These are phyloP conservation scores for Ascodesmis nigricans DNA, from an alignment of 495 filamentous ascomycete genomes.

Conservation along the genomic window DNA sequence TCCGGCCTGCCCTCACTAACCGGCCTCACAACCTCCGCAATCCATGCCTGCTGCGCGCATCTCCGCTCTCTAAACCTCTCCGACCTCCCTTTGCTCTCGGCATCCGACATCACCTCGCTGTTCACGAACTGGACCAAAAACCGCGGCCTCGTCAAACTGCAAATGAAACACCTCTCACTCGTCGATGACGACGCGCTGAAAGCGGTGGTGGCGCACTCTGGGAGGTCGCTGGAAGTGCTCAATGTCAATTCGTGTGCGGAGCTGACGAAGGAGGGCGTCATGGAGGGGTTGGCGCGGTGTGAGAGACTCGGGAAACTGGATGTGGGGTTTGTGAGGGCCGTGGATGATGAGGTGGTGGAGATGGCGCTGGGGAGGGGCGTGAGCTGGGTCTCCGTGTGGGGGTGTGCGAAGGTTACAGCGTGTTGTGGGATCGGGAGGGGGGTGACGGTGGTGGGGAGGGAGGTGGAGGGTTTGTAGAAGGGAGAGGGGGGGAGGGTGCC, in stretches of 20 bases:
- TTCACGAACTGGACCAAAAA: slow-evolving; percentile 15
- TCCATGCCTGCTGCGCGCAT: slow-evolving; percentile 9
- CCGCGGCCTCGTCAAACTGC: slow-evolving; percentile 5
- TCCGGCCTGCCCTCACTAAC: slow-evolving; percentile 8
- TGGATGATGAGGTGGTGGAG: slow-evolving; percentile 16
- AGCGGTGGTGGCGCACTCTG: slow-evolving; percentile 11
- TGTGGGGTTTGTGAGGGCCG: slow-evolving; percentile 13
- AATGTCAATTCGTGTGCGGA: slow-evolving; percentile 14
- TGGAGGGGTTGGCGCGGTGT: slow-evolving; percentile 1
- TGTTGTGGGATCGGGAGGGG: slow-evolving; percentile 5
- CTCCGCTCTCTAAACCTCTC: slow-evolving; percentile 10
- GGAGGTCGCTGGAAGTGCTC: slow-evolving; percentile 10
- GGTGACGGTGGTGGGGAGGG: slow-evolving; percentile 9
- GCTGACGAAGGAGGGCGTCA: slow-evolving; percentile 8
- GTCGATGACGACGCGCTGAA: slow-evolving; percentile 8
- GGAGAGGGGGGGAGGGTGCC: too few species aligned
- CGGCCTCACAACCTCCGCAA: slow-evolving; percentile 4
- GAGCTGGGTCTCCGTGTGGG: slow-evolving; percentile 14
- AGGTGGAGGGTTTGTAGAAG: too few species aligned
- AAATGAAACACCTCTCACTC: slow-evolving; percentile 8
- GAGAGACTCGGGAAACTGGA: slow-evolving; percentile 11
- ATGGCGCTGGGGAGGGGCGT: not conserved
- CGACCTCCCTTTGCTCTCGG: slow-evolving; percentile 10
- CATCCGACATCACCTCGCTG: slow-evolving; percentile 8
- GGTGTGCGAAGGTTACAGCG: slow-evolving; percentile 13